A percentile compares a stretch with the other conserved stretches of the same genome.
These are phyloP conservation scores for Fagopyrum tataricum DNA, from an alignment of 148 eudicot genomes.

Conservation along the genomic window DNA sequence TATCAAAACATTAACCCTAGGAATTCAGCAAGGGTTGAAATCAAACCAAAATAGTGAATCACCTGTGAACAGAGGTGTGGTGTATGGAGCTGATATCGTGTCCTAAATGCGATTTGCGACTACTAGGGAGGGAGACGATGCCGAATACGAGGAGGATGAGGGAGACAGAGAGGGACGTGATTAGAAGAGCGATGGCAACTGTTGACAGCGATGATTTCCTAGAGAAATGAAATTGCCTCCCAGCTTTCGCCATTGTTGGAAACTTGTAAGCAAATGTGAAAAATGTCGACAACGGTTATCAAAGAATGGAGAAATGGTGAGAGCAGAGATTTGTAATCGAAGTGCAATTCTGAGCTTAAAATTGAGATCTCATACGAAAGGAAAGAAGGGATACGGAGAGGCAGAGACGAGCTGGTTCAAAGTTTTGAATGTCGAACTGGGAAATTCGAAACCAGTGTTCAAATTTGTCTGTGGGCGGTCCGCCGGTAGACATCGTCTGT, in stretches of 20 bases:
- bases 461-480: background rate
- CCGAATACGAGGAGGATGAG: constrained; percentile 50
- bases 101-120: constrained; percentile 23
- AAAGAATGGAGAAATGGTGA: no score
- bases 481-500: no score
- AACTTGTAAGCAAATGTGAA: background rate
- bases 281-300: no score
- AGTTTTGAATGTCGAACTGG: no score
- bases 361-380: background rate
- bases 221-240: constrained; percentile 28
- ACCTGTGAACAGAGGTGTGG: constrained; percentile 44
- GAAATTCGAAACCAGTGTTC: background rate
- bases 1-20: background rate
- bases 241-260: constrained; percentile 51
- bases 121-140: constrained; percentile 43
- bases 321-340: background rate
- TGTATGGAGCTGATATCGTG: constrained; percentile 58
- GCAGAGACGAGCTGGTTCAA: background rate
- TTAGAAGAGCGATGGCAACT: constrained; percentile 32
- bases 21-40: background rate
- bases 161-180: constrained; percentile 35
- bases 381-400: background rate
- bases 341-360: background rate
- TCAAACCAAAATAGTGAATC: background rate
- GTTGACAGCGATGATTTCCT: constrained; percentile 42